Base-by-base conservation (phyloP, 306 rosid species). In the Quercus mongolica region DNA sequence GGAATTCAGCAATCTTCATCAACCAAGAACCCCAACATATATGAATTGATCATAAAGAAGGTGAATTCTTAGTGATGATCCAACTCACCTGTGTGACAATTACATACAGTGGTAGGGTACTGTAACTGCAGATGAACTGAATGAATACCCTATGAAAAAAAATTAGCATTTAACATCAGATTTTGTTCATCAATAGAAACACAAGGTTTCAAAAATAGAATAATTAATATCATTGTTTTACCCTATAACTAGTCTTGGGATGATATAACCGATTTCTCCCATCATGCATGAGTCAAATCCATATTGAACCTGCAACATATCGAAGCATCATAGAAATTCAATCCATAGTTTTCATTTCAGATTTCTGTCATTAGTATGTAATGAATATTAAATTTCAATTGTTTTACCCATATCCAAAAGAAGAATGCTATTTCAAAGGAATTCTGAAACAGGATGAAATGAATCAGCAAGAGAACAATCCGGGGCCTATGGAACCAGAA, bases 241-340 rank as follows among this genome's bases (percentile, higher is more conserved):
- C 86, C 86, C 86, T 54, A 83, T 83, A n/a, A 79, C 69, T 52
- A 83, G 80, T 75, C 86, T 79, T 51, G 86, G 86, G 76, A 79
- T 79, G 28, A 71, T 19, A 69, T 49, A 83, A 20, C 78, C 69
- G n/a, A 78, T 5, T 74, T 83, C 13, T 33, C 86, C 86, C 86
- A 70, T 83, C 9, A 83, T 83, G 77, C 86, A 83, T 61, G 86
- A 83, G 62, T 83, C 74, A 21, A 83, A 83, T 25, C 21, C 19
- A 74, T 83, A 83, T 62, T 83, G 86, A 62, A 75, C 69, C 86
- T 79, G 86, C 55, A 74, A 59, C 49, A 49, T 57, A 67, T 73
- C 3, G 75, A 69, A 9, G 21, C 51, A 21, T 5, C 4, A 12
- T 6, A 62, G 18, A 63, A 5, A n/a, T 23, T 62, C 38, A 35